Evolutionary conservation across 352 stramenopile species (phyloP), one percentile per base, ranked within the genome.

Genomic region (Pythium folliculosum): DNA sequence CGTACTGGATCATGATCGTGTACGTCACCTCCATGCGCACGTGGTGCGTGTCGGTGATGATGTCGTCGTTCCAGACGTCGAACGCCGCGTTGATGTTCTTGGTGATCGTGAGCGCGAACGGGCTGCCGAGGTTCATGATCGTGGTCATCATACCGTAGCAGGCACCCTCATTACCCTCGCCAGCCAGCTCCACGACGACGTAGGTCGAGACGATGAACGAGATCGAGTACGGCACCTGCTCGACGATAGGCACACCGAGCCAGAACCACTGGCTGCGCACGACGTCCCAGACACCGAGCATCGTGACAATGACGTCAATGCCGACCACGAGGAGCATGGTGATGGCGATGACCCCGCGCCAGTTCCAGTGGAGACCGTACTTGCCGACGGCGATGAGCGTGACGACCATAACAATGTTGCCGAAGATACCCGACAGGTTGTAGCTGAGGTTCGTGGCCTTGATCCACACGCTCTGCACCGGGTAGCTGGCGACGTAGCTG

Each of bases 341-440:
- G 3, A 64, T 43, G 19, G 61, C 66, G 30, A 73, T 73, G 27
- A 71, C 56, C 19, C 25, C 56, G 48, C 70, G 70, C 65, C 65
- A 73, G 60, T 73, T 73, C 66, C 70, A 77, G 27, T 70, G 54
- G 37, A 73, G 63, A 48, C 71, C 71, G 51, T 67, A 77, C 57
- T 72, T 75, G 55, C 63, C 71, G 10, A 50, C 63, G n/a, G 57
- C 44, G 21, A 64, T 64, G 27, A 77, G 51, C 22, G 62, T 69
- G n/a, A 67, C n/a, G 23, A 59, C 53, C 50, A 72, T 67, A 21
- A 75, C 52, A 1, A 49, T 7, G 49, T 48, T 72, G 49, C 57
- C 53, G 32, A 68, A 51, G 21, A 75, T 72, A 17, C 56, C 50
- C 23, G 56, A 55, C 5, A 71, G 35, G 45, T 61, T 67, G 44